Percentiles rank a stretch among this genome's conserved stretches.
phyloP scores from a whole-genome alignment of 495 filamentous ascomycete genomes.

The Tuber borchii region DNA sequence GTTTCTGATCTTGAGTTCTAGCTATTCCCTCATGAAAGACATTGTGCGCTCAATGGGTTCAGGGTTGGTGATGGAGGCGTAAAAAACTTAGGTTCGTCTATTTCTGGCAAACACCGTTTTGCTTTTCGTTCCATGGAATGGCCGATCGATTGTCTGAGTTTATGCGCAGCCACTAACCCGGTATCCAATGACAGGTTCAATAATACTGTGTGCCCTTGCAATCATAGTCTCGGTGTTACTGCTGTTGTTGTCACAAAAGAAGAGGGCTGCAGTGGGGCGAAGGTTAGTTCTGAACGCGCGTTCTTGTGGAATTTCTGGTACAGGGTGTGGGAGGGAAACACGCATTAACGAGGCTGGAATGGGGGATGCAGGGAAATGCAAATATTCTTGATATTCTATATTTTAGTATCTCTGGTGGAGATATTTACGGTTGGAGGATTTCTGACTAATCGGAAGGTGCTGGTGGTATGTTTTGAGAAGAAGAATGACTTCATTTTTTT shows the following conservation, averaged over 20 bases:
- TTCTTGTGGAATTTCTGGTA: background rate
- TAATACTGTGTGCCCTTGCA: slow-evolving; percentile 70
- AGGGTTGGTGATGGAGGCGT: slow-evolving; percentile 51
- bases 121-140: background rate
- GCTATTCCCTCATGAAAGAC: slow-evolving; percentile 6
- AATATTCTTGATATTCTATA: slow-evolving; percentile 79
- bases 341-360: background rate
- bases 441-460: slow-evolving; percentile 23
- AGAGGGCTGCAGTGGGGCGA: slow-evolving; percentile 88
- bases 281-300: slow-evolving; percentile 53
- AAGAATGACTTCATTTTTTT: background rate
- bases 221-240: slow-evolving; percentile 61
- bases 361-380: slow-evolving; percentile 74
- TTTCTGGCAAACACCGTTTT: background rate
- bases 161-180: slow-evolving; percentile 13
- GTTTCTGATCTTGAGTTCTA: slow-evolving; percentile 1
- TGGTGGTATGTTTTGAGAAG: slow-evolving; percentile 30
- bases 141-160: slow-evolving; percentile 6
- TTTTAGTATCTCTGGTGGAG: slow-evolving; percentile 86
- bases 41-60: slow-evolving; percentile 35
- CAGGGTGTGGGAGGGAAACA: slow-evolving; percentile 6
- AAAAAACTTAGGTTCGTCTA: slow-evolving; percentile 73
- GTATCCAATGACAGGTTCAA: slow-evolving; percentile 61
- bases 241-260: slow-evolving; percentile 75
- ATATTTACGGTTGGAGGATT: slow-evolving; percentile 93